Conservation (phyloP, 257 asterid species). For the Solanum okadae region DNA sequence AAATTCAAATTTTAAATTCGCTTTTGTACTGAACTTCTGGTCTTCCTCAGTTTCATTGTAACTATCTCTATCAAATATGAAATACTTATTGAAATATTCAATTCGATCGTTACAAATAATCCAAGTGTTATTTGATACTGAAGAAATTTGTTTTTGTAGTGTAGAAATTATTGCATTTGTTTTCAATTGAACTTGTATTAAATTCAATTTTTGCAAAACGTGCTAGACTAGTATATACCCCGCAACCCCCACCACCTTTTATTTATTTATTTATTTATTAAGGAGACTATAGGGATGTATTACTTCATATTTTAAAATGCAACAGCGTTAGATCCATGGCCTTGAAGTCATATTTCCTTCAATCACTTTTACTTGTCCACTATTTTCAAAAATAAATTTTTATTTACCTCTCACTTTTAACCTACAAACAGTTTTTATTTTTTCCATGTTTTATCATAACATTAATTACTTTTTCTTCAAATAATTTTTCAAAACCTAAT, state of each 20-base stretch:
- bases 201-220: not conserved
- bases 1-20: not conserved
- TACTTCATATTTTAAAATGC: not conserved
- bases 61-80: not conserved
- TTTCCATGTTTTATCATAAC: not conserved
- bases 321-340: not conserved
- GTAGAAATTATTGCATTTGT: not conserved
- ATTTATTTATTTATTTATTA: no score
- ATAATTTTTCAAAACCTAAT: not conserved
- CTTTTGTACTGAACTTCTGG: not conserved
- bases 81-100: not conserved
- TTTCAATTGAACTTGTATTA: not conserved
- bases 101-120: not conserved
- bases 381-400: no score
- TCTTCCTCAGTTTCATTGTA: not conserved
- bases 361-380: not conserved
- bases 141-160: not conserved
- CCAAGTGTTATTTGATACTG: not conserved
- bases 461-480: not conserved
- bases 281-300: not conserved
- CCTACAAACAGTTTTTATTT: no score
- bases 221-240: not conserved
- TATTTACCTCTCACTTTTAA: no score
- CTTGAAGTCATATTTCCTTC: not conserved
- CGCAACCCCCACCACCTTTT: no score